Evolutionary conservation across 345 rosid species (phyloP).

Genomic region (Murraya koenigii): DNA sequence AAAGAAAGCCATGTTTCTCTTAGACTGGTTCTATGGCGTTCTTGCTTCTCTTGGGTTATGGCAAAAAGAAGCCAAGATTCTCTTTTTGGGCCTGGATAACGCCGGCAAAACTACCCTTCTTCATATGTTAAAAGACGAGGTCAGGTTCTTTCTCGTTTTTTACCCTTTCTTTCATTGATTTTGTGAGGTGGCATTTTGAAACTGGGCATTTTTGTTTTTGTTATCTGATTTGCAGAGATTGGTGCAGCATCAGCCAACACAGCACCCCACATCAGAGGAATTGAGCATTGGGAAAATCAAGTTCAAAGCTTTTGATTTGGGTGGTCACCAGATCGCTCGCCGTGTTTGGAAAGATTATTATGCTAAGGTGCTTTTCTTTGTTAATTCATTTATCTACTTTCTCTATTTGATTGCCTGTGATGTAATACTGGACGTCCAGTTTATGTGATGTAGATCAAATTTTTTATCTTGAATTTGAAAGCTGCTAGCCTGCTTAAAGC

Average conservation of each 20-base stretch:
- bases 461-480: neutral
- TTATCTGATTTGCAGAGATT: conserved; percentile 46
- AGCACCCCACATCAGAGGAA: conserved; percentile 79
- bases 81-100: conserved; percentile 90
- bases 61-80: conserved; percentile 94
- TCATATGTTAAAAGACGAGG: conserved; percentile 97
- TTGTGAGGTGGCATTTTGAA: conserved; percentile 12
- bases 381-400: neutral
- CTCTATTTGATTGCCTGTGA: neutral
- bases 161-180: neutral
- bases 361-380: conserved; percentile 44
- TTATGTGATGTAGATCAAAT: neutral
- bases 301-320: conserved; percentile 85
- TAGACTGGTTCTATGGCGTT: conserved; percentile 89
- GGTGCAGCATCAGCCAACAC: conserved; percentile 78
- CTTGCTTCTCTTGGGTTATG: conserved; percentile 78
- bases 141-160: neutral
- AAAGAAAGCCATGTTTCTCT: conserved; percentile 50
- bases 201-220: neutral
- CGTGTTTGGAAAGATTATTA: conserved; percentile 83
- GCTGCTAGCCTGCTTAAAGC: neutral
- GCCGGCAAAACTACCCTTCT: conserved; percentile 96
- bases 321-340: conserved; percentile 81
- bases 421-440: neutral
- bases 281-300: conserved; percentile 75